Base-by-base conservation (phyloP, 306 rosid genomes). In the Erythrophleum fordii region DNA sequence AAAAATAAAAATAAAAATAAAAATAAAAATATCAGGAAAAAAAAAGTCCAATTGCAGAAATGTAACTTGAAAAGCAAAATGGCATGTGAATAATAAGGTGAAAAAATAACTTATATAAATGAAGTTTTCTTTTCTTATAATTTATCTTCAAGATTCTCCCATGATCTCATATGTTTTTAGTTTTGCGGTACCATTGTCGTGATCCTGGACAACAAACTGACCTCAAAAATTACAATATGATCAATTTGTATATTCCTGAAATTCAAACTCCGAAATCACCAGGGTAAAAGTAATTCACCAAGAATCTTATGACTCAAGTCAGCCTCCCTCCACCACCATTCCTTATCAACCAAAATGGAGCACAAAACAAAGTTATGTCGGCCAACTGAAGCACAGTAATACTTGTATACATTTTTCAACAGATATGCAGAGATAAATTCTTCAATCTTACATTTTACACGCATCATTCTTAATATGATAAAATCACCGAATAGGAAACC, bases 241-340 rank as follows among this genome's bases (percentile, higher is more conserved):
- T 11, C 37, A 82, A 75, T 55, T 3, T 44, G 61, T 28, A 45
- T 67, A 85, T 42, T 75, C 73, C 45, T 44, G 77, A 65, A 79
- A 82, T 9, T 13, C 14, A 68, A 55, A 55, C 41, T n/a, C 25
- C 56, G 4, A 6, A 28, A 66, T 65, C 67, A 29, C n/a, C 1
- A 69, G 22, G 11, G 65, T 35, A 79, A 16, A 23, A 23, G n/a
- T 5, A 66, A 39, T 66, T 66, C 72, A n/a, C 72, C 72, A 65
- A 35, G 69, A 34, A 64, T 35, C 71, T 8, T 64, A 16, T 70
- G 59, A 45, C 29, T 25, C 23, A 28, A 37, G 28, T 11, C 45
- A 51, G 29, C 22, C 64, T 67, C 10, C 17, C 49, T 3, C 28
- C 5, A 17, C 49, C 28, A 35, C 48, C 29, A 66, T 18, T 66